These are phyloP conservation scores for Emmonsia crescens DNA, from an alignment of 2,329 filamentous ascomycete species.

Conservation along the genomic window DNA sequence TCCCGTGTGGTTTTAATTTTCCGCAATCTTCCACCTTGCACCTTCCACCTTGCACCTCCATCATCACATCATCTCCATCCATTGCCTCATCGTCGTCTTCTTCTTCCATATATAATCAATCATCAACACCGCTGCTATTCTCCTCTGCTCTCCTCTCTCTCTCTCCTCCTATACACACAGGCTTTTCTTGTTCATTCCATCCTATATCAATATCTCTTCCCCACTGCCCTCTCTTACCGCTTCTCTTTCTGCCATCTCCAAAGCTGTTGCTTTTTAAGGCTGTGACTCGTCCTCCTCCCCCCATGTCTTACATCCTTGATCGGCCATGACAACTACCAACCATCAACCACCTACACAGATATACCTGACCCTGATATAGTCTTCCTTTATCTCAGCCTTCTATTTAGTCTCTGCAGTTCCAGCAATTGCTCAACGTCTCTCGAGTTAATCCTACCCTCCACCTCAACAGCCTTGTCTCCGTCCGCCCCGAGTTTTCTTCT, in stretches of 20 bases:
- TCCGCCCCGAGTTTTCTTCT: neutral
- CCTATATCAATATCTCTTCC: constrained; percentile 5
- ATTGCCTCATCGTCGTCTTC: constrained; percentile 17
- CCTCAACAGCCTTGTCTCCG: neutral
- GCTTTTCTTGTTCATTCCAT: constrained; percentile 12
- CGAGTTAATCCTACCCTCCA: neutral
- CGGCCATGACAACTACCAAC: constrained; percentile 6
- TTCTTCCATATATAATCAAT: neutral
- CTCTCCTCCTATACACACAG: neutral
- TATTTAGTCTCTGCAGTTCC: neutral
- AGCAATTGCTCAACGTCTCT: neutral
- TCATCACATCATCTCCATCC: constrained; percentile 3
- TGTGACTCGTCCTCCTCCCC: constrained; percentile 7
- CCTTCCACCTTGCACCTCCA: neutral
- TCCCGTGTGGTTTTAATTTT: neutral
- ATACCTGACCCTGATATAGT: constrained; percentile 1
- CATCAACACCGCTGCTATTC: neutral
- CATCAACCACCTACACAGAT: neutral
- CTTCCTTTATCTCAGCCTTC: neutral
- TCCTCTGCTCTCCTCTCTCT: constrained; percentile 13
- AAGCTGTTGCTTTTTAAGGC: neutral
- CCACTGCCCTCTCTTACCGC: constrained; percentile 5
- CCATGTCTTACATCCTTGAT: constrained; percentile 13
- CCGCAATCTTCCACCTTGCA: neutral
- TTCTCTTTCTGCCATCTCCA: constrained; percentile 7